Evolutionary conservation across 2,329 filamentous ascomycete species (phyloP), one percentile per base, ranked within the genome.

Genomic region (Aspergillus sp.): DNA sequence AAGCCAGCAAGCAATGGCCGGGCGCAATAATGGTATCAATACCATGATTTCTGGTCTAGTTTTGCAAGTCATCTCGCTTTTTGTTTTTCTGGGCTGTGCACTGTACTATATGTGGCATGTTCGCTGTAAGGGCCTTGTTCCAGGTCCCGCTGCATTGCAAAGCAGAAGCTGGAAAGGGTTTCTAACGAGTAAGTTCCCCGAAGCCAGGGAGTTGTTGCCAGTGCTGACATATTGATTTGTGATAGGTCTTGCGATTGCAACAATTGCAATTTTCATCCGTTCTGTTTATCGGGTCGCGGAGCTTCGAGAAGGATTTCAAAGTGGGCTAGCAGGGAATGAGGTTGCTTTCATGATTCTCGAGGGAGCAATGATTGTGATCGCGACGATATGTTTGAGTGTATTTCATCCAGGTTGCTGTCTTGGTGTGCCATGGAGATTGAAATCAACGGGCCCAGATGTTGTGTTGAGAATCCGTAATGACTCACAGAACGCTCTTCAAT

Each of bases 41-140:
- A 79, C 87, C 69, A 85, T 84, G 78, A 76, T 88, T n/a, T 82
- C 82, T 4, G 85, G 85, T 30, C 77, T 87, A 0, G 66, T 76
- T 16, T 82, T 81, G 64, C 84, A 88, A 61, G 84, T 86, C 41
- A 68, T 78, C 53, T 83, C 81, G 4, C 73, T 86, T 33, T 57
- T 76, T 40, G 65, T 78, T 51, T 88, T 87, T 73, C 77, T 80
- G 45, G 22, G 49, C 24, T 41, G 49, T n/a, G 51, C 51, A 16
- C 36, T 49, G 0, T 13, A 19, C 3, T 24, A 26, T 10, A 32
- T 26, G 1, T 14, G 13, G 4, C 36, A 40, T 33, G 24, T 43
- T 4, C 22, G 19, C 3, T 46, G 17, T 6, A 26, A 44, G 40
- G 40, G 38, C 19, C 26, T 24, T n/a, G 16, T 16, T 13, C 16